Base-by-base conservation (phyloP, 2,329 filamentous ascomycete species). In the Hypoxylon sp. region DNA sequence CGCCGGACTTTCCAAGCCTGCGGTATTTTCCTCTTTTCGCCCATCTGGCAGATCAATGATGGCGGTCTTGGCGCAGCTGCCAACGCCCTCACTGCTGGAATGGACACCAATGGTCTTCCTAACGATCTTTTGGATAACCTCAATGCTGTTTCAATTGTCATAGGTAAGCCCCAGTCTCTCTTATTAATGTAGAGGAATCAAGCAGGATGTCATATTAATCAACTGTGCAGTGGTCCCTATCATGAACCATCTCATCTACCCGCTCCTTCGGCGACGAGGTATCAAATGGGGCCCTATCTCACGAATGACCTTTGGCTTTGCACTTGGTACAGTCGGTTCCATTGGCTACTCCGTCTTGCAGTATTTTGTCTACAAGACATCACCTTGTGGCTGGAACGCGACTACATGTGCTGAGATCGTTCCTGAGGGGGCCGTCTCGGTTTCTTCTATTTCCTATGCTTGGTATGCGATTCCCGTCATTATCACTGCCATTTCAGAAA, bases 1-100 rank as follows among this genome's bases (percentile, higher is more conserved):
- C 80, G 80, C 43, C 84, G 86, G 75, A 86, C 85, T 34, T 77
- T 85, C 58, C 79, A 82, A 60, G 83, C 84, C 19, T 85, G 83
- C 71, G 85, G 86, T 7, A 89, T 85, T 70, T 75, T 84, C 52
- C 81, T 83, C 74, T 83, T 75, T 61, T 61, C 61, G 14, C 74
- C 81, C 68, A 59, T 77, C 72, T 61, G 78, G 71, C 70, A 74
- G 32, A 69, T 75, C 57, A 75, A 76, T 43, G 73, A 76, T 48
- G 71, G 72, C n/a, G 83, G 82, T 63, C 78, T 85, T 7, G 83
- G 83, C 25, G 78, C 78, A 3, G 76, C 82, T 0, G 75, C 78
- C 6, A 81, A 78, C 19, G 81, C 78, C 51, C 76, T 82, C 65
- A 80, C 75, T 5, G 79, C 79, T 4, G 77, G 76, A 7, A 77